Conservation (phyloP, 805 yeast species). For the Suhomyces kilbournensis region DNA sequence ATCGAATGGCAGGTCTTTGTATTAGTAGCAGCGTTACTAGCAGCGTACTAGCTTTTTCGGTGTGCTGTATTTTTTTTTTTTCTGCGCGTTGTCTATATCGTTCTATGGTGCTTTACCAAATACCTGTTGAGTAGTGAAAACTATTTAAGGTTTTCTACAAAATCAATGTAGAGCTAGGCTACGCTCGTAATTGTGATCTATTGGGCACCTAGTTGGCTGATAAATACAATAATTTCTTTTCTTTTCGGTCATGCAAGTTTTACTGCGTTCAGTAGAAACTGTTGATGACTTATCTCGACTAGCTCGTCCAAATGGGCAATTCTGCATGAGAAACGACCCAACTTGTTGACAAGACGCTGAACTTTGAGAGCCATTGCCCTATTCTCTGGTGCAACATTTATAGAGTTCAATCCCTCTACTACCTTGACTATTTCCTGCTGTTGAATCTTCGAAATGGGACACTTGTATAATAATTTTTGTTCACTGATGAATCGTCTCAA, state of each 20-base stretch:
- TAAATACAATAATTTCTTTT: neutral
- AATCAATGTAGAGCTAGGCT: neutral
- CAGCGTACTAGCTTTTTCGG: no score
- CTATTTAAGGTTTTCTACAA: neutral
- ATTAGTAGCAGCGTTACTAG: neutral
- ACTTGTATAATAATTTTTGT: constrained; percentile 50
- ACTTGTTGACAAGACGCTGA: neutral
- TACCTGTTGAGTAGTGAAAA: neutral
- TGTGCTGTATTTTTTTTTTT: no score
- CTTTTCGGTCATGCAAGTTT: neutral
- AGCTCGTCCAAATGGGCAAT: neutral
- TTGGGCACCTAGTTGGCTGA: neutral
- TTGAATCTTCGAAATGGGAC: constrained; percentile 68
- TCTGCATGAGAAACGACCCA: neutral
- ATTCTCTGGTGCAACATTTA: neutral
- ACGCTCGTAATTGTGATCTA: neutral
- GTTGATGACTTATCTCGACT: neutral
- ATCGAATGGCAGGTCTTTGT: neutral
- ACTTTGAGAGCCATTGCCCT: neutral
- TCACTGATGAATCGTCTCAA: constrained; percentile 66
- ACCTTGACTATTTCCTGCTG: constrained; percentile 55
- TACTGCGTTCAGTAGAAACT: neutral
- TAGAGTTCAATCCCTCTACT: constrained; percentile 35
- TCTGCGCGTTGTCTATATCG: neutral
- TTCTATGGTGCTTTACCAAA: neutral